A percentile compares a stretch with the other conserved stretches of the same genome.
phyloP scores from a whole-genome alignment of 106 monocot genomes.

The Alisma plantagoaquatica region DNA sequence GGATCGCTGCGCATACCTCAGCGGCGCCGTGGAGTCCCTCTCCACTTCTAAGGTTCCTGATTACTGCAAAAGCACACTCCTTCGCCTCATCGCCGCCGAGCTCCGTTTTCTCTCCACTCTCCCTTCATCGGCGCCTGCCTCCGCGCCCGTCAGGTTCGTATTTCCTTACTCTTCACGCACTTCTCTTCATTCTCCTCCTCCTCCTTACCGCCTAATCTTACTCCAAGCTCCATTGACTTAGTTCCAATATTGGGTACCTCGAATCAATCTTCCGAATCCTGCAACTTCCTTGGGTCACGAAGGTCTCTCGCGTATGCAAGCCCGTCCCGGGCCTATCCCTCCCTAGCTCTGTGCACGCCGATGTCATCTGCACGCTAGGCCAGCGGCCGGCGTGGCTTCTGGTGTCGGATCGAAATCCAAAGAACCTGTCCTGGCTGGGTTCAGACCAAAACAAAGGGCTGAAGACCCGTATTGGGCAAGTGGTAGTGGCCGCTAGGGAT shows the following conservation, averaged over 20 bases:
- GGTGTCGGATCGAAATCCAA: conserved; percentile 79
- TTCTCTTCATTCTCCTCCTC: conserved; percentile 17
- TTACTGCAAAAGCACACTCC: conserved; percentile 6
- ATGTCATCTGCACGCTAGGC: conserved; percentile 51
- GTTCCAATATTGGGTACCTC: conserved; percentile 57
- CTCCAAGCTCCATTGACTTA: conserved; percentile 49
- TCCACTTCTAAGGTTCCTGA: conserved; percentile 12
- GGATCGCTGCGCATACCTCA: background rate
- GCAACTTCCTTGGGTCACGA: conserved; percentile 40
- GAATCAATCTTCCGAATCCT: conserved; percentile 48
- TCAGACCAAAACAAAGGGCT: conserved; percentile 13
- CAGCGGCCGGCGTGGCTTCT: conserved; percentile 56
- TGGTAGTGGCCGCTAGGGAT: conserved; percentile 28
- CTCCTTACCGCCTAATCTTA: too few relatives aligned
- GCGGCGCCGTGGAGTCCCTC: background rate
- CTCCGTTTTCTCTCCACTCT: conserved; percentile 6
- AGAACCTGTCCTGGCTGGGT: conserved; percentile 31
- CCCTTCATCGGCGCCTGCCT: conserved; percentile 8
- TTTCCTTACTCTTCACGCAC: conserved; percentile 23
- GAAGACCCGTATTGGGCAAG: conserved; percentile 18
- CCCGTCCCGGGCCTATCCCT: conserved; percentile 2
- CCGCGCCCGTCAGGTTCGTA: background rate
- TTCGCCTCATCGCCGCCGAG: conserved; percentile 11
- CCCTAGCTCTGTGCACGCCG: conserved; percentile 29
- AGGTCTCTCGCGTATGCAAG: conserved; percentile 44